phyloP scores from a whole-genome alignment of 2,329 filamentous ascomycete genomes.

The Sporothrix luriei region DNA sequence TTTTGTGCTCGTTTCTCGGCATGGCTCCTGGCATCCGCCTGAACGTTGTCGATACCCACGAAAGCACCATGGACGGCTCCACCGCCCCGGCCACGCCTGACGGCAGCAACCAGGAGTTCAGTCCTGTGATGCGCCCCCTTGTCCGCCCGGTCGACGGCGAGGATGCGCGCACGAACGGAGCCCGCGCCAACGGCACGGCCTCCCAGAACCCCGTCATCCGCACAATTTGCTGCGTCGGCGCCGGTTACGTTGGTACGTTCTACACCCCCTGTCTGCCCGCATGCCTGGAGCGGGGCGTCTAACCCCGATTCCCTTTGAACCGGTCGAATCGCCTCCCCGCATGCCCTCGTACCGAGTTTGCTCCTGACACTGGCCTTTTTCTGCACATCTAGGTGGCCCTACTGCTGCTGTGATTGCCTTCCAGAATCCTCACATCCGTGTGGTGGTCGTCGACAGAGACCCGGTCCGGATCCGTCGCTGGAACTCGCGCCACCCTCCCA shows the following conservation, averaged over 20 bases:
- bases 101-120: conserved; percentile 47
- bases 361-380: not conserved
- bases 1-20: not conserved
- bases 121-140: conserved; percentile 45
- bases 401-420: conserved; percentile 74
- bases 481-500: conserved; percentile 73
- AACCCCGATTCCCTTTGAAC: not conserved
- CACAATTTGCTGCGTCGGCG: conserved; percentile 73
- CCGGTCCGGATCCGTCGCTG: conserved; percentile 67
- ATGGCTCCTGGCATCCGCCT: conserved; percentile 25
- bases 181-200: conserved; percentile 9
- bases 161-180: not conserved
- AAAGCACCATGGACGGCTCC: conserved; percentile 43
- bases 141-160: conserved; percentile 34
- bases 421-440: conserved; percentile 69
- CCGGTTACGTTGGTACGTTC: conserved; percentile 71
- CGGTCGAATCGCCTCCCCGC: not conserved
- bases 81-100: conserved; percentile 51
- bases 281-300: not conserved
- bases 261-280: not conserved
- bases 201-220: conserved; percentile 43
- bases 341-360: not conserved
- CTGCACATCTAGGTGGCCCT: conserved; percentile 61
- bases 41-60: conserved; percentile 38
- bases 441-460: conserved; percentile 76